Percentiles rank a stretch among this genome's conserved stretches.
phyloP scores from a whole-genome alignment of 805 yeast species.

The Candida taoyuanica region DNA sequence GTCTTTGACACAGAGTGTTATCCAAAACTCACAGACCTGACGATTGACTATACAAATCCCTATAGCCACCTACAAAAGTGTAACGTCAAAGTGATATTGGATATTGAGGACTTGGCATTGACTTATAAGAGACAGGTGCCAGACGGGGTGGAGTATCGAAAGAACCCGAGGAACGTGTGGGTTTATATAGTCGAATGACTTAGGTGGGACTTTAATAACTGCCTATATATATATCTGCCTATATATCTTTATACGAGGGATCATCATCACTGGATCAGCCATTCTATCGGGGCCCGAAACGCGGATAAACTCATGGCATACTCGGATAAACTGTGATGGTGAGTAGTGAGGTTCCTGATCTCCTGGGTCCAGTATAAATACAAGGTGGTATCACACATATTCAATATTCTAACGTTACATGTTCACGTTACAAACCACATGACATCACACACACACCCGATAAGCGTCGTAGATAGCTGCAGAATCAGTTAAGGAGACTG shows the following conservation, averaged over 20 bases:
- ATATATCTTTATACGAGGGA: background rate
- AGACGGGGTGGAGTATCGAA: constrained; percentile 9
- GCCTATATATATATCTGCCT: background rate
- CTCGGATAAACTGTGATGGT: too few relatives aligned
- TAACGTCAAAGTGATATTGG: constrained; percentile 14
- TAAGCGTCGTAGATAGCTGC: too few relatives aligned
- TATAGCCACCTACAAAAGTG: constrained; percentile 21
- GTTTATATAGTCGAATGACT: constrained; percentile 9
- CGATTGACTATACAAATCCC: constrained; percentile 16
- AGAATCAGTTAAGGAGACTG: too few relatives aligned
- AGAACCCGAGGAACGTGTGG: constrained; percentile 8
- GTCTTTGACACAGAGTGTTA: constrained; percentile 7
- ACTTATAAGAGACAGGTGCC: constrained; percentile 13
- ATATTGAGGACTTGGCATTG: constrained; percentile 8
- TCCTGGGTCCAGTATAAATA: too few relatives aligned
- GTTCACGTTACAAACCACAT: too few relatives aligned
- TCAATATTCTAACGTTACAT: too few relatives aligned
- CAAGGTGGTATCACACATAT: too few relatives aligned
- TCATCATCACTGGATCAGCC: background rate
- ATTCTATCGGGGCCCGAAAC: background rate
- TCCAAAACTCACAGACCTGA: constrained; percentile 12
- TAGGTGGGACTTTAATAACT: background rate
- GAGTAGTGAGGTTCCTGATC: too few relatives aligned
- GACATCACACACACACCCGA: too few relatives aligned
- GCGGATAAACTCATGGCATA: background rate